A percentile compares a stretch with the other conserved stretches of the same genome.
These are phyloP conservation scores for Stagonosporopsis cucurbitacearum DNA, from an alignment of 2,329 filamentous ascomycete species.

Conservation along the genomic window DNA sequence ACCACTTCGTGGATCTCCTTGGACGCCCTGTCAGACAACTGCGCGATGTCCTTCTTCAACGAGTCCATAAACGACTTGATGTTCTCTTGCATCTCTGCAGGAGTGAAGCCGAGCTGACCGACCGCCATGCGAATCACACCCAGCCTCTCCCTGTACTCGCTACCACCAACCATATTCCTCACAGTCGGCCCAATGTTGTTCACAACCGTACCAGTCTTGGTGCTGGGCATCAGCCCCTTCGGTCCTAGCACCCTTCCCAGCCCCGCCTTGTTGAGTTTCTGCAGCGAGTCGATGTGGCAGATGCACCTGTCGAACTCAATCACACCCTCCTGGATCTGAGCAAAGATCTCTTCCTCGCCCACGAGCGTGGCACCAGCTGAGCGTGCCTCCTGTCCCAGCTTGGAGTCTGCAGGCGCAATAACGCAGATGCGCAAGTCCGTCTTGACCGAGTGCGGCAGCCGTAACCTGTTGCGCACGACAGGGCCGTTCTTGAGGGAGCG, in stretches of 20 bases:
- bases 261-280: conserved; percentile 79
- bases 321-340: conserved; percentile 74
- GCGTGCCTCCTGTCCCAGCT: conserved; percentile 74
- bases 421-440: conserved; percentile 90
- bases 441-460: conserved; percentile 86
- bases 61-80: conserved; percentile 77
- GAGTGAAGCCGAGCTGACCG: conserved; percentile 87
- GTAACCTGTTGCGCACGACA: conserved; percentile 84
- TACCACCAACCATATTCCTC: conserved; percentile 80
- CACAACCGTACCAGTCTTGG: conserved; percentile 87
- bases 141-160: conserved; percentile 83
- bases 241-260: conserved; percentile 86
- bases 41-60: conserved; percentile 78
- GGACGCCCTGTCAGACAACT: conserved; percentile 66
- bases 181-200: conserved; percentile 78
- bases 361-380: conserved; percentile 81
- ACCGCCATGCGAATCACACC: conserved; percentile 90
- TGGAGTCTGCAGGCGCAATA: conserved; percentile 82
- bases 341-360: conserved; percentile 86
- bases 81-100: conserved; percentile 84
- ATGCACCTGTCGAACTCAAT: conserved; percentile 90
- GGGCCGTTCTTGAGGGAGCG: conserved; percentile 85
- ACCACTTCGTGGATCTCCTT: conserved; percentile 79
- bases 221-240: conserved; percentile 87
- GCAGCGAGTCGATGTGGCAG: conserved; percentile 79